phyloP scores from a whole-genome alignment of 2,329 filamentous ascomycete genomes.

The Achaetomium macrosporum region DNA sequence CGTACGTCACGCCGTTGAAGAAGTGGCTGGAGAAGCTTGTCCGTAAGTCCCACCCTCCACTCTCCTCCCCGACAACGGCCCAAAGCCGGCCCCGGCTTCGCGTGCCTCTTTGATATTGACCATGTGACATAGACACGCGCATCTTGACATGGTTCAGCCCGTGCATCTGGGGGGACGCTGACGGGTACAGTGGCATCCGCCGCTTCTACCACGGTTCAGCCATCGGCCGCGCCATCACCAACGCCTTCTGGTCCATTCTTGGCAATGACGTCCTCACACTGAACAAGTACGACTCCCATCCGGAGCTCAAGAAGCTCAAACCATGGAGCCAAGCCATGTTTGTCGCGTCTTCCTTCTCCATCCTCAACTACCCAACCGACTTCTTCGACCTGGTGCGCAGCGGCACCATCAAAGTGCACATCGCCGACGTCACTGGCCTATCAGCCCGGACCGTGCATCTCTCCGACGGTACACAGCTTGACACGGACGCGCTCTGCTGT shows the following conservation, averaged over 20 bases:
- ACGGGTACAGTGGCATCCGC: slow-evolving; percentile 51
- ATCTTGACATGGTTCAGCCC: slow-evolving; percentile 69
- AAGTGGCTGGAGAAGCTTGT: slow-evolving; percentile 63
- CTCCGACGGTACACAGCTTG: slow-evolving; percentile 40
- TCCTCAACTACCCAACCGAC: slow-evolving; percentile 54
- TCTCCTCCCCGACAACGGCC: too few species aligned
- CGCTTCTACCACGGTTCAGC: slow-evolving; percentile 52
- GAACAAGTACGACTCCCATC: slow-evolving; percentile 50
- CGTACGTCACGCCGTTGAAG: slow-evolving; percentile 62
- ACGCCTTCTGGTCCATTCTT: slow-evolving; percentile 53
- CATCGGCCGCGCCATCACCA: slow-evolving; percentile 50
- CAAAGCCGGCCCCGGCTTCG: too few species aligned
- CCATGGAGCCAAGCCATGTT: slow-evolving; percentile 48
- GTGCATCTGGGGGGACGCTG: slow-evolving; percentile 63
- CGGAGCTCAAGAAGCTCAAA: slow-evolving; percentile 48
- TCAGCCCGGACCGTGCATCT: slow-evolving; percentile 43
- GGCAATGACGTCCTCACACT: slow-evolving; percentile 48
- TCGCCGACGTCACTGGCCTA: slow-evolving; percentile 46
- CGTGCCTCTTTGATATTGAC: not conserved
- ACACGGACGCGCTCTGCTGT: slow-evolving; percentile 48
- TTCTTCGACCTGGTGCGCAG: slow-evolving; percentile 51
- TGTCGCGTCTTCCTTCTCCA: slow-evolving; percentile 49
- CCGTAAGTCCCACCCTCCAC: slow-evolving; percentile 30
- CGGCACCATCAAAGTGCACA: slow-evolving; percentile 47
- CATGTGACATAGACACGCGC: slow-evolving; percentile 44